A percentile compares a stretch with the other conserved stretches of the same genome.
These are phyloP conservation scores for Hyphopichia wangnamkhiaoensis DNA, from an alignment of 1,139 yeast genomes.

Conservation along the genomic window DNA sequence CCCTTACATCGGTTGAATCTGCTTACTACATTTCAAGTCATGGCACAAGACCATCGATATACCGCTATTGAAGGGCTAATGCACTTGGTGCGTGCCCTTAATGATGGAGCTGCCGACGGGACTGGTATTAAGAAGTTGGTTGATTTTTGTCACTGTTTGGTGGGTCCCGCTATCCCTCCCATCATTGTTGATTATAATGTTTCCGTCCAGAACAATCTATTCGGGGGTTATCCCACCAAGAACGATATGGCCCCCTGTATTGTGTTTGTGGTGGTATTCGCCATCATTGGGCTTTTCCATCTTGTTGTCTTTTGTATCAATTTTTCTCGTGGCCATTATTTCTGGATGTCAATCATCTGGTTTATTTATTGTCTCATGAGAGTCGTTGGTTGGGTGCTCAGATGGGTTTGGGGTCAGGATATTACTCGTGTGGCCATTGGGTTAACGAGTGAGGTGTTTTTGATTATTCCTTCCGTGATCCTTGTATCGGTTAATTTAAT, in stretches of 20 bases:
- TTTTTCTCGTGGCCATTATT: conserved; percentile 61
- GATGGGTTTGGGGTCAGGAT: conserved; percentile 60
- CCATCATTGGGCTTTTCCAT: conserved; percentile 50
- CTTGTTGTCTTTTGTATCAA: conserved; percentile 52
- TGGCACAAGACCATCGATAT: conserved; percentile 10
- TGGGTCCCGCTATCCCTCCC: conserved; percentile 36
- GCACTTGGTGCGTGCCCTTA: conserved; percentile 14
- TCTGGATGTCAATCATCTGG: conserved; percentile 60
- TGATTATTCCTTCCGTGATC: conserved; percentile 57
- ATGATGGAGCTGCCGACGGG: conserved; percentile 21
- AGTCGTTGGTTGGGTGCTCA: conserved; percentile 59
- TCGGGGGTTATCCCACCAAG: conserved; percentile 64
- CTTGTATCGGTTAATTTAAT: conserved; percentile 62
- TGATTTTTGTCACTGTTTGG: conserved; percentile 18
- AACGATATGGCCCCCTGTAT: conserved; percentile 66
- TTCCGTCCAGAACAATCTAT: conserved; percentile 50
- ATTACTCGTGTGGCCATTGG: conserved; percentile 50
- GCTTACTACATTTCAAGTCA: not conserved
- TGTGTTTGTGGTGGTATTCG: conserved; percentile 57
- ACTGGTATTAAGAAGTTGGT: conserved; percentile 24
- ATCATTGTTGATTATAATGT: conserved; percentile 35
- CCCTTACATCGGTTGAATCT: too few species aligned
- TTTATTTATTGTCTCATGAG: conserved; percentile 53
- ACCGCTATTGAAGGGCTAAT: conserved; percentile 22
- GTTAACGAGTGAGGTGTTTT: conserved; percentile 59